phyloP scores from a whole-genome alignment of 306 rosid genomes.

The Dalbergia cultrata region DNA sequence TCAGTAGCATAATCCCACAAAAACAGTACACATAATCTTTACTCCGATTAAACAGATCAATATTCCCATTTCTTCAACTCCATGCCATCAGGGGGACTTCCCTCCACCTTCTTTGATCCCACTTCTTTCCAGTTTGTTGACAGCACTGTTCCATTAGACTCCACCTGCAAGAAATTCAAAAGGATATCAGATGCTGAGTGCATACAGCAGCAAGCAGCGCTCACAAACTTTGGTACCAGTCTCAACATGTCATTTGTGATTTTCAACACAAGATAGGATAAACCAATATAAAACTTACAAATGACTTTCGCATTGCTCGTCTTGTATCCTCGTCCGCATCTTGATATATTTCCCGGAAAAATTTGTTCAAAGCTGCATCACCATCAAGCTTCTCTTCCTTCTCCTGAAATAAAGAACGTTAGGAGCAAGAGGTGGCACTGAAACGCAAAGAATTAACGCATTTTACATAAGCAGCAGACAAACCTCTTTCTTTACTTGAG shows the following conservation, averaged over 20 bases:
- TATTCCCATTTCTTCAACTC: constrained; percentile 92
- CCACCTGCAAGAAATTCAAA: constrained; percentile 61
- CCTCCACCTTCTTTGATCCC: constrained; percentile 89
- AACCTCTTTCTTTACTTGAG: constrained; percentile 90
- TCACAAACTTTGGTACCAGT: background rate
- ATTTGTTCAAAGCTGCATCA: constrained; percentile 93
- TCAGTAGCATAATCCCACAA: constrained; percentile 39
- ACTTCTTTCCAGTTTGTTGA: constrained; percentile 99
- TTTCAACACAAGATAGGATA: background rate
- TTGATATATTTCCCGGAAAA: constrained; percentile 84
- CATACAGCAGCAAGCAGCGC: background rate
- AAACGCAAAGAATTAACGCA: background rate
- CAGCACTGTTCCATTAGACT: constrained; percentile 92
- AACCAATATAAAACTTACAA: constrained; percentile 60
- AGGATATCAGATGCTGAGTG: background rate
- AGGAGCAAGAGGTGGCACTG: constrained; percentile 15
- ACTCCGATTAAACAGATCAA: constrained; percentile 39
- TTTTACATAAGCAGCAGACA: constrained; percentile 31
- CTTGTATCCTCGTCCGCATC: constrained; percentile 96
- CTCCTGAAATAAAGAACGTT: constrained; percentile 63
- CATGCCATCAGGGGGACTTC: constrained; percentile 99
- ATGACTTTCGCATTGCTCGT: constrained; percentile 94
- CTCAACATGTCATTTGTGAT: background rate
- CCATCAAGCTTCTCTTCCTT: constrained; percentile 97
- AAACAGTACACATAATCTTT: background rate